Evolutionary conservation across 495 filamentous ascomycete species (phyloP).

Genomic region (Xylaria grammica): DNA sequence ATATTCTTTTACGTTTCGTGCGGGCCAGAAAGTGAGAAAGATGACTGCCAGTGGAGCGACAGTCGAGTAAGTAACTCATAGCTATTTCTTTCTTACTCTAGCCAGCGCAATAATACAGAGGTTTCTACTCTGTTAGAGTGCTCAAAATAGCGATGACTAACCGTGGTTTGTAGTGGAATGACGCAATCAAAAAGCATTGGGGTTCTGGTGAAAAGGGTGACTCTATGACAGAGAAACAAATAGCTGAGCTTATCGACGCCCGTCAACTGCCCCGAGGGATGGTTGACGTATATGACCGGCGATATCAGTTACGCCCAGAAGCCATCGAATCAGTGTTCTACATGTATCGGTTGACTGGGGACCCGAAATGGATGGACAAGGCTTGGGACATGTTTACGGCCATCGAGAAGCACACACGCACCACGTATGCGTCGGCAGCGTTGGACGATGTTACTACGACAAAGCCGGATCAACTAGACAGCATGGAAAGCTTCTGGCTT

Average conservation of each 20-base stretch:
- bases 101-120: no score
- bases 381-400: slow-evolving; percentile 65
- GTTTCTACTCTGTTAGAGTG: not conserved
- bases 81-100: no score
- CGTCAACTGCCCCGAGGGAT: slow-evolving; percentile 64
- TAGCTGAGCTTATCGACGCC: slow-evolving; percentile 47
- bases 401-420: slow-evolving; percentile 37
- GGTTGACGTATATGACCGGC: slow-evolving; percentile 58
- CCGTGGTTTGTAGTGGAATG: slow-evolving; percentile 26
- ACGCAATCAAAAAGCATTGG: slow-evolving; percentile 39
- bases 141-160: not conserved
- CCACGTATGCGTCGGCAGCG: slow-evolving; percentile 37
- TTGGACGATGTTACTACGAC: slow-evolving; percentile 35
- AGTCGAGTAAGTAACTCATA: slow-evolving; percentile 21
- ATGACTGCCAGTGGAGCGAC: slow-evolving; percentile 40
- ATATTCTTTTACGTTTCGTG: slow-evolving; percentile 66
- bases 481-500: slow-evolving; percentile 61
- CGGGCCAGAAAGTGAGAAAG: slow-evolving; percentile 40
- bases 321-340: slow-evolving; percentile 69
- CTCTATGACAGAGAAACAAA: slow-evolving; percentile 40
- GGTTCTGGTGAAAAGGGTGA: slow-evolving; percentile 28
- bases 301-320: slow-evolving; percentile 74
- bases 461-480: slow-evolving; percentile 42
- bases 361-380: slow-evolving; percentile 58
- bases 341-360: slow-evolving; percentile 64